These are phyloP conservation scores for Bacterosira constricta DNA, from an alignment of 108 stramenopile species.

Conservation along the genomic window DNA sequence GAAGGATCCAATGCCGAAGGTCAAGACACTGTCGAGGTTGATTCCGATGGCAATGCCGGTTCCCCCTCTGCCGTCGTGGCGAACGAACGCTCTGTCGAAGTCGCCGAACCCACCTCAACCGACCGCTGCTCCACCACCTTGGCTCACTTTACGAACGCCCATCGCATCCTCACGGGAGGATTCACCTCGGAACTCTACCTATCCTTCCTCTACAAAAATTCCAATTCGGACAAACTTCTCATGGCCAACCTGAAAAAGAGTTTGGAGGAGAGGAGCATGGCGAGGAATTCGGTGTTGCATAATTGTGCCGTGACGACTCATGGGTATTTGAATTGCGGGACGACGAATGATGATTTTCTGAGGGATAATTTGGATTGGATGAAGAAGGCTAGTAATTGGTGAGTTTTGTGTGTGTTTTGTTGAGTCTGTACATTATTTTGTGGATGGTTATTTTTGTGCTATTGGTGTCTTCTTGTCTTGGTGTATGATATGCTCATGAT, in stretches of 20 bases:
- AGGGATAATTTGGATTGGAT: conserved; percentile 99
- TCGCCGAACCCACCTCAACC: conserved; percentile 13
- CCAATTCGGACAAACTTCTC: conserved; percentile 78
- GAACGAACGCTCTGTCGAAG: neutral
- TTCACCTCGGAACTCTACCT: conserved; percentile 87
- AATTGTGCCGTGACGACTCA: conserved; percentile 94
- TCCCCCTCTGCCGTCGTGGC: conserved; percentile 10
- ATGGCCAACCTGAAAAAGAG: conserved; percentile 91
- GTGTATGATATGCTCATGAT: neutral
- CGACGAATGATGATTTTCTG: conserved; percentile 95
- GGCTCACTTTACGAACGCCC: conserved; percentile 45
- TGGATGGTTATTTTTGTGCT: neutral
- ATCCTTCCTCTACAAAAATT: conserved; percentile 89
- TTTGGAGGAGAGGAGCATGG: conserved; percentile 77
- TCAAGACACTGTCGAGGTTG: conserved; percentile 13
- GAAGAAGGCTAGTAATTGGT: conserved; percentile 99
- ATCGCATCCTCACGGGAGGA: conserved; percentile 75
- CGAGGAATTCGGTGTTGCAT: conserved; percentile 91
- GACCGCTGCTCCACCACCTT: conserved; percentile 9
- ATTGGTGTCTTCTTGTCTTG: conserved; percentile 9
- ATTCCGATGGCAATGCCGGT: conserved; percentile 23
- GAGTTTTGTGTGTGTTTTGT: conserved; percentile 25
- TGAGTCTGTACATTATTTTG: neutral
- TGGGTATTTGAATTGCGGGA: conserved; percentile 93
- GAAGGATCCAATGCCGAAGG: neutral